Evolutionary conservation across 2,329 filamentous ascomycete genomes (phyloP), one percentile per base, ranked within the genome.

Genomic region (Penicillium frequentans): DNA sequence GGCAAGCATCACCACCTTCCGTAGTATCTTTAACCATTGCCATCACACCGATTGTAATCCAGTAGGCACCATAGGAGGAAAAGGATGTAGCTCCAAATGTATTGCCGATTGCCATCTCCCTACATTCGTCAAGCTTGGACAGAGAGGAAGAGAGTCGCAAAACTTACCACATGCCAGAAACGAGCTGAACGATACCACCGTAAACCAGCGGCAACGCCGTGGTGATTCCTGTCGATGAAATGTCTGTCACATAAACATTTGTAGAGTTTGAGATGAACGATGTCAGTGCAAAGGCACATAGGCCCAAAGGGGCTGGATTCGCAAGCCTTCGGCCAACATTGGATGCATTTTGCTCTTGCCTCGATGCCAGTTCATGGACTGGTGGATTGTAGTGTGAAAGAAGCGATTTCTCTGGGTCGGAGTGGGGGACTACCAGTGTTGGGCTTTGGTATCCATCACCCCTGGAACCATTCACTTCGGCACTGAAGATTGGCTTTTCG

Each of bases 11-110:
- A n/a, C 35, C n/a, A 1, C 29, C 39, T n/a, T 52, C 45, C 19
- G 23, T 58, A 23, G 19, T 55, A 43, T 7, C 23, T 49, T 63
- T 54, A 7, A 64, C 44, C 21, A 54, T 53, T 6, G 62, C 63
- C 3, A 64, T 57, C 13, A 63, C 26, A 7, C 50, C 57, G 26
- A 56, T 62, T 3, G 60, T 58, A 5, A 66, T 61, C 64, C 64
- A 66, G 35, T 61, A 64, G 21, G 60, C 62, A 14, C 62, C 64
- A 35, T 59, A 66, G 0, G 64, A 66, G 16, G 54, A 60, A 35
- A 65, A 65, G 1, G 63, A 58, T 7, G 63, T 65, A 5, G 63
- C 63, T n/a, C 60, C 56, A 14, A 65, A 65, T 8, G 63, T 64
- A 33, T 65, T 65, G 19, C 63, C 63, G 10, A 60, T 37, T 0